Percentiles rank a stretch among this genome's conserved stretches.
Conservation (phyloP, 1,139 yeast species). For the Yamadazyma membranifaciens region DNA sequence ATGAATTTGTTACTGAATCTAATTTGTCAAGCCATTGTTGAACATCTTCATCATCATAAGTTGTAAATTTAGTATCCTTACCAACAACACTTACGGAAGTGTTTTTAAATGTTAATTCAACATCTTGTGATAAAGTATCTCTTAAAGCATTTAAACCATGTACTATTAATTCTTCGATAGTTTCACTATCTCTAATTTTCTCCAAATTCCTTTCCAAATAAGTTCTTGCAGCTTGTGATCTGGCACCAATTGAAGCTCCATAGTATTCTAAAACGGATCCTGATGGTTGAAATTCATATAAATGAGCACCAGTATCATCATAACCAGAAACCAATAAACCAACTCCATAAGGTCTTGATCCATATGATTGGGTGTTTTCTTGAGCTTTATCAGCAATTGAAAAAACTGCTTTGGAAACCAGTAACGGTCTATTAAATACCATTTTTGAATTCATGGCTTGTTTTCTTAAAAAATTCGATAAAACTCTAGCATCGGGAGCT, state of each 20-base stretch:
- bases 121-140: constrained; percentile 93
- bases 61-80: constrained; percentile 65
- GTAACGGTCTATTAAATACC: constrained; percentile 85
- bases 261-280: constrained; percentile 89
- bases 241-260: constrained; percentile 97
- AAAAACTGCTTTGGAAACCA: constrained; percentile 79
- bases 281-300: constrained; percentile 93
- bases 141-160: constrained; percentile 90
- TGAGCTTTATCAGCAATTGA: constrained; percentile 96
- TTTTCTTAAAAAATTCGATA: constrained; percentile 84
- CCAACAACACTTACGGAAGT: constrained; percentile 94
- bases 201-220: constrained; percentile 85
- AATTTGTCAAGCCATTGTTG: constrained; percentile 74
- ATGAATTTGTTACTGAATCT: constrained; percentile 56
- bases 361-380: constrained; percentile 92
- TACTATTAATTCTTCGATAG: constrained; percentile 72
- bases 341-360: constrained; percentile 96
- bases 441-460: constrained; percentile 88
- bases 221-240: constrained; percentile 98
- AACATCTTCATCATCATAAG: constrained; percentile 85
- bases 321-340: constrained; percentile 89
- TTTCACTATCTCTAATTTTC: constrained; percentile 54
- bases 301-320: constrained; percentile 92
- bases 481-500: constrained; percentile 96
- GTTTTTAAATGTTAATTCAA: constrained; percentile 78